phyloP scores from a whole-genome alignment of 768 basidiomycete species.

The Amanita molliuscula region DNA sequence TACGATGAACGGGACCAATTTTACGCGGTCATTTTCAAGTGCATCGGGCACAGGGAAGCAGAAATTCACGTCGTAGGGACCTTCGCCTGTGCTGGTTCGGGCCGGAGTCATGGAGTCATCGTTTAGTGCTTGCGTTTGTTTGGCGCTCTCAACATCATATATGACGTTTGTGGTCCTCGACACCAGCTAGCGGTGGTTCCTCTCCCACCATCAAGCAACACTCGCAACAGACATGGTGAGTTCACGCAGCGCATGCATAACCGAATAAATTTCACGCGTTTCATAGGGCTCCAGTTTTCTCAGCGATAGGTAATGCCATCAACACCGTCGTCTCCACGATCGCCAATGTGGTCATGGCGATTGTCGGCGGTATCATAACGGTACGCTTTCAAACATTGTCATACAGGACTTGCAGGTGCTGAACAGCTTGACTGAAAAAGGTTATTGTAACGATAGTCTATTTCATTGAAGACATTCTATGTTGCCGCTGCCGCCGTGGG shows the following conservation, averaged over 20 bases:
- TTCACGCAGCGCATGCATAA: neutral
- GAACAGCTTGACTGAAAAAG: conserved; percentile 19
- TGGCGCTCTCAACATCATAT: neutral
- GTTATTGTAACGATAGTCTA: conserved; percentile 58
- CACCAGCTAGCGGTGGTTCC: too few species aligned
- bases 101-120: too few species aligned
- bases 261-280: neutral
- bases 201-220: neutral
- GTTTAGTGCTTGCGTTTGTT: neutral
- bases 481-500: conserved; percentile 32
- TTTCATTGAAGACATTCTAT: conserved; percentile 44
- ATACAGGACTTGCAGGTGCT: neutral
- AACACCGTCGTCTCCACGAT: conserved; percentile 52
- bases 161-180: too few species aligned
- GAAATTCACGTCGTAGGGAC: conserved; percentile 29
- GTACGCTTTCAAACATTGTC: conserved; percentile 25
- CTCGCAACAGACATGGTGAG: neutral
- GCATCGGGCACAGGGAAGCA: conserved; percentile 33
- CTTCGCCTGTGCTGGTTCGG: neutral
- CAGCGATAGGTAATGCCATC: conserved; percentile 53
- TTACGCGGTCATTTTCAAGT: conserved; percentile 38
- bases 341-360: conserved; percentile 47
- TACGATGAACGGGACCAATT: conserved; percentile 35
- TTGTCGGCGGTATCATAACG: conserved; percentile 47
- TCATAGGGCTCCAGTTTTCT: conserved; percentile 52